Base-by-base conservation (phyloP, 495 filamentous ascomycete genomes). In the Tuber brumale region DNA sequence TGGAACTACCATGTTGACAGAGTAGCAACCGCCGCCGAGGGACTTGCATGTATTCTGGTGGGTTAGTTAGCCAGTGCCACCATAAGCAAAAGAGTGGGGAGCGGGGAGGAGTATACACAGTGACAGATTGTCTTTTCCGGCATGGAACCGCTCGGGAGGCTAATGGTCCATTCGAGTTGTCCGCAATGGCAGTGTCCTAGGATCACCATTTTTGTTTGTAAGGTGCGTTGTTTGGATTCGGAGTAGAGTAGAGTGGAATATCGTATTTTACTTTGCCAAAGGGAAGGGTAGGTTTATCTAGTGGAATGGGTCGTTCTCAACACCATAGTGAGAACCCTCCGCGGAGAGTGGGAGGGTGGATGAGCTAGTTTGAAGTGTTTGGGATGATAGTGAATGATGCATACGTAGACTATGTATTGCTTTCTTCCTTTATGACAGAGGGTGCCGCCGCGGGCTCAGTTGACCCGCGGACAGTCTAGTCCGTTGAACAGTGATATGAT, bases 1-100 rank as follows among this genome's bases (percentile, higher is more conserved):
- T 16, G 79, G 79, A 37, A 78, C 72, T 45, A 75, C 80, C 70
- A 79, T 74, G 23, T 77, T 81, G 23, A 81, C 79, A 6, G 79
- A 78, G 31, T 81, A 81, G 35, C 76, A 75, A 7, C 78, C 78
- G n/a, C 77, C 77, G 19, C 79, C 79, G 43, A 80, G 77, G 57
- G 57, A 74, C 44, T 79, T 76, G 45, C 79, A 81, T 3, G 71
- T 69, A 39, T 46, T 71, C 75, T 79, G 41, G 10, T 51, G 10
- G 21, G 48, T 10, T 14, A 5, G 23, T 72, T 45, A 31, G 70
- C 10, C 39, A 39, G n/a, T 10, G 8, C 23, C 6, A 8, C 48
- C 10, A 51, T n/a, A 10, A 51, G 23, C 48, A 7, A 21, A 8
- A 23, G 1, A 51, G 10, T 27, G 43, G 27, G 43, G 5, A 3